Conservation (phyloP, 2,329 filamentous ascomycete species). For the Aureobasidium zeae region DNA sequence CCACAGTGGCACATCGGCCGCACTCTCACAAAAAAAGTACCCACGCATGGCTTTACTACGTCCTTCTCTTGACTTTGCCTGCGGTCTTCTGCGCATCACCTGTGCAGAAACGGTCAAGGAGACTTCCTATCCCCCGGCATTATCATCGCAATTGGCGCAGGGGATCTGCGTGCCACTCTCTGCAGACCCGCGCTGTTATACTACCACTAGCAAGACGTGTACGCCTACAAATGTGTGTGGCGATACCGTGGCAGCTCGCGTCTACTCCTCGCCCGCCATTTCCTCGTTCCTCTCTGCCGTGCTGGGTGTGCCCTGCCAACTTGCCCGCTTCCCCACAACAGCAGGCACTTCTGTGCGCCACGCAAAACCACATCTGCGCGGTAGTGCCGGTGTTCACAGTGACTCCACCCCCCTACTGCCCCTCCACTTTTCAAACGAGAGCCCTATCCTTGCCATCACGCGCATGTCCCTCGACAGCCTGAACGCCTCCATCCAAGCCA, state of each 20-base stretch:
- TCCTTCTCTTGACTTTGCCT: constrained; percentile 62
- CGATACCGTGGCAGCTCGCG: constrained; percentile 61
- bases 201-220: constrained; percentile 27
- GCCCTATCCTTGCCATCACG: constrained; percentile 79
- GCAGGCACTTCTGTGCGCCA: constrained; percentile 55
- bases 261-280: constrained; percentile 58
- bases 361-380: constrained; percentile 59
- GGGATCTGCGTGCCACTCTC: constrained; percentile 53
- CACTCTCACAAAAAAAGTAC: constrained; percentile 79
- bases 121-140: background rate
- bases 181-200: constrained; percentile 52
- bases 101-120: background rate
- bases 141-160: too few relatives aligned
- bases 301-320: constrained; percentile 67
- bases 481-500: constrained; percentile 59
- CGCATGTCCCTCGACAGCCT: constrained; percentile 68
- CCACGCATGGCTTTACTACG: constrained; percentile 78
- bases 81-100: constrained; percentile 55
- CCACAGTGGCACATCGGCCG: constrained; percentile 73
- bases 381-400: constrained; percentile 20
- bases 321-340: constrained; percentile 82
- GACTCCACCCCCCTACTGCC: constrained; percentile 34
- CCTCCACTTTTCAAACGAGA: constrained; percentile 85
- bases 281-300: constrained; percentile 68
- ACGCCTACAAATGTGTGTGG: constrained; percentile 65